Evolutionary conservation across 345 rosid genomes (phyloP), one percentile per base, ranked within the genome.

Genomic region (Eucalyptus albens): DNA sequence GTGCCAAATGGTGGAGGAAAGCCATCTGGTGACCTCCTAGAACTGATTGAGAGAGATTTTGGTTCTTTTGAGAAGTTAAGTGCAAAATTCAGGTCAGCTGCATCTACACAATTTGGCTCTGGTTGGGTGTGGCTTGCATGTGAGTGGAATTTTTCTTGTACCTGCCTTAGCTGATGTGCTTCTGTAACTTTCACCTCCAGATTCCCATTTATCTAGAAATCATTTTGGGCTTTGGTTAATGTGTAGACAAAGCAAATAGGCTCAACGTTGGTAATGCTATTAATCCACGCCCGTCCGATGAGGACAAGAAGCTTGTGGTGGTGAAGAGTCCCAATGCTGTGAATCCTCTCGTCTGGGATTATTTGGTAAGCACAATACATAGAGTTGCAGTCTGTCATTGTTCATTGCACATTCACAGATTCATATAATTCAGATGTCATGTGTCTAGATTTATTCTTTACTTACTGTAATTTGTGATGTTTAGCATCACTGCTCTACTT

Each of bases 81-180:
- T 33, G 88, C 92, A 85, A 93, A 91, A 91, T 97, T 96, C 90
- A 94, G 91, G 93, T 62, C 94, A 22, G 97, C 98, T 88, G 98
- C 99, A 89, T 93, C 96, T 50, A 91, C 97, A 10, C 95, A 97
- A 90, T 97, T 94, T 94, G 99, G 99, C 91, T 96, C 99, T 27
- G 99, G 99, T 89, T 97, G 99, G 98, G 96, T 96, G 67, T 97
- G 99, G 99, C 98, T 97, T 90, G 98, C 94, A 80, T 96, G 99
- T 96, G 80, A 91, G 98, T 92, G 87, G 88, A 77, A 65, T 53
- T 72, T 51, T 27, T 50, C 72, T 86, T 47, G 81, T 42, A n/a
- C 21, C 88, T 37, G 67, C 9, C 60, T 53, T 72, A 87, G 67
- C 85, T 89, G n/a, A 50, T 87, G 90, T 33, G 67, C 86, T 77